phyloP scores from a whole-genome alignment of 2,329 filamentous ascomycete genomes.

The Emmonsia crescens region DNA sequence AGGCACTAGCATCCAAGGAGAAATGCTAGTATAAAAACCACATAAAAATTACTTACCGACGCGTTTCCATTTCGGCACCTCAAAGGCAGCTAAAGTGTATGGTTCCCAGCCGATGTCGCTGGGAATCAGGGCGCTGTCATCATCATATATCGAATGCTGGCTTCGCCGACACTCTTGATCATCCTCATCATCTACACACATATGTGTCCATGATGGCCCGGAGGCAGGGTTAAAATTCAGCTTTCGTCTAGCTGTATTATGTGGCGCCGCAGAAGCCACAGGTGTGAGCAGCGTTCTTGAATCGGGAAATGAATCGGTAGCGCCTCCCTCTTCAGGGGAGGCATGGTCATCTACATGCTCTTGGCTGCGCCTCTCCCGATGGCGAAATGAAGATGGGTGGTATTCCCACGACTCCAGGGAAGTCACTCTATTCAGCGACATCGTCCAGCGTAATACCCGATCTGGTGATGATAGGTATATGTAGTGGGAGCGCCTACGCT shows the following conservation, averaged over 20 bases:
- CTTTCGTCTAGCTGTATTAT: conserved; percentile 18
- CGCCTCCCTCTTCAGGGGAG: neutral
- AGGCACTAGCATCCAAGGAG: neutral
- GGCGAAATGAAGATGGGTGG: conserved; percentile 20
- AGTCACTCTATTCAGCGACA: conserved; percentile 34
- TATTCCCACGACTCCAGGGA: conserved; percentile 37
- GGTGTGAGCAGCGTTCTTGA: neutral
- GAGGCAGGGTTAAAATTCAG: conserved; percentile 35
- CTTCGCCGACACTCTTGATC: conserved; percentile 16
- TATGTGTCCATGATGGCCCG: conserved; percentile 28
- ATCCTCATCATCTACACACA: conserved; percentile 18
- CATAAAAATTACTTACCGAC: conserved; percentile 33
- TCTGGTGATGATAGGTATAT: neutral
- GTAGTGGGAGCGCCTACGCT: neutral
- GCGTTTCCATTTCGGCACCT: conserved; percentile 44
- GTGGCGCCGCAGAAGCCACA: neutral
- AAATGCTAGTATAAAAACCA: neutral
- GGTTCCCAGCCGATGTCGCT: conserved; percentile 5
- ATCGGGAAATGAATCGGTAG: neutral
- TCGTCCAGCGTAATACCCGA: conserved; percentile 13
- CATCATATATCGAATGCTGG: conserved; percentile 9
- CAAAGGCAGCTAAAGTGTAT: conserved; percentile 37
- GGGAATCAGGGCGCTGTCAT: neutral
- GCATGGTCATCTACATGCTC: conserved; percentile 14
- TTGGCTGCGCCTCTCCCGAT: conserved; percentile 13